Base-by-base conservation (phyloP, 1,139 yeast genomes). In the Yamadazyma dushanensis region DNA sequence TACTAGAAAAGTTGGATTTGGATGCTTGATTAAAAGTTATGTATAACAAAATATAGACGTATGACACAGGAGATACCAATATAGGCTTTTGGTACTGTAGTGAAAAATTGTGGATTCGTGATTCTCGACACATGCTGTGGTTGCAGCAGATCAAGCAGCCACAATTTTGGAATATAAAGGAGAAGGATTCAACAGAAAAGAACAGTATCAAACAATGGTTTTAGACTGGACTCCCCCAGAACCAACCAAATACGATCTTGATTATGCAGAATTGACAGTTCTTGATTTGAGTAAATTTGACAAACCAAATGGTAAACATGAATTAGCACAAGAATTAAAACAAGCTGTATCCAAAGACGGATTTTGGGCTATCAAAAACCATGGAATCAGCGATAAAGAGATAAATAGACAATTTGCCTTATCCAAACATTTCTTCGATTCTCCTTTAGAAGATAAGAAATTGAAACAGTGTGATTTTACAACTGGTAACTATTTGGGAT, bases 1-100 rank as follows among this genome's bases (percentile, higher is more conserved):
- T 78, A 32, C 55, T 78, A 40, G 66, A 54, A 2, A 63, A 59
- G 8, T 53, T 77, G 33, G 57, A 59, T 11, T 57, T 76, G 42
- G 77, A 72, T 26, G 80, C 80, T 10, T 70, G 16, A 26, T 9
- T 22, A 14, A 7, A 8, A n/a, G n/a, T n/a, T n/a, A n/a, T n/a
- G n/a, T 19, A 17, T 8, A 5, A 27, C 5, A n/a, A 26, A 11
- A 26, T 27, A 27, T 18, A 18, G 9, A 15, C 6, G 8, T 23
- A 9, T 9, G n/a, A 23, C 26, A 9, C 8, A 8, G 22, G 22
- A 19, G 9, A 19, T 10, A 8, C 10, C 10, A 20, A 20, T 20
- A 20, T 24, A 24, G 26, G 25, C 8, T 8, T 8, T 13, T 13
- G n/a, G n/a, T 10, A 21, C 24, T 7, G 5, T 5, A 10, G n/a